Percentiles rank a stretch among this genome's conserved stretches.
Evolutionary conservation across 768 basidiomycete genomes (phyloP).

Genomic region (Calocybe indica): DNA sequence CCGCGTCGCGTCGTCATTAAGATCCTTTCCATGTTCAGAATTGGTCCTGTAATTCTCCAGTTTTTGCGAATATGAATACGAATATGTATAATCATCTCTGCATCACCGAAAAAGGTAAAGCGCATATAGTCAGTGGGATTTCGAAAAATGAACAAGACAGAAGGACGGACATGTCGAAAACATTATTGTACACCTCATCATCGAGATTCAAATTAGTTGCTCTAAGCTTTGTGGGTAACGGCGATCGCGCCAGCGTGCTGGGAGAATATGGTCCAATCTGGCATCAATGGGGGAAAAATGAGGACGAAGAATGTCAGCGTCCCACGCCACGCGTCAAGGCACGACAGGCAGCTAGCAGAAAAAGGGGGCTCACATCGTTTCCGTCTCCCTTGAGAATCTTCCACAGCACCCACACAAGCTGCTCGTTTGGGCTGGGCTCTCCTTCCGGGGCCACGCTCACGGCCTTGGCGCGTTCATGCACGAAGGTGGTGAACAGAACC

Average conservation of each 20-base stretch:
- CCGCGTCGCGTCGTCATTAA: conserved; percentile 6
- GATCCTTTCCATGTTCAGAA: no score
- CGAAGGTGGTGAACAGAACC: conserved; percentile 59
- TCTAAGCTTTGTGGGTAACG: conserved; percentile 69
- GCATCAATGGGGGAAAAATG: background rate
- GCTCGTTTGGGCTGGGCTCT: conserved; percentile 59
- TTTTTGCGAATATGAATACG: conserved; percentile 31
- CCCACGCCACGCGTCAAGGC: background rate
- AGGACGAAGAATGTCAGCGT: background rate
- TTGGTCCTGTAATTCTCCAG: conserved; percentile 16
- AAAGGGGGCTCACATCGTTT: conserved; percentile 52
- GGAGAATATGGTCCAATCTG: conserved; percentile 83
- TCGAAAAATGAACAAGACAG: background rate
- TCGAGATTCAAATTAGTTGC: conserved; percentile 67
- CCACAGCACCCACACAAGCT: conserved; percentile 83
- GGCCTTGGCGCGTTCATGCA: conserved; percentile 62
- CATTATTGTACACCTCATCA: conserved; percentile 50
- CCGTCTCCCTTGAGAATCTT: conserved; percentile 82
- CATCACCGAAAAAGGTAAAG: background rate
- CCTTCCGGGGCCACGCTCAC: conserved; percentile 40
- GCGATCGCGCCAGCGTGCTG: conserved; percentile 65
- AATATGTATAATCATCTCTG: conserved; percentile 41
- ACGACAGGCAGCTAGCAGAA: background rate
- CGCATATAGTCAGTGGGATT: background rate
- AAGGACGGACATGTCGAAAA: conserved; percentile 39